phyloP scores from a whole-genome alignment of 305 asterid genomes.

The Rubia peregrina region DNA sequence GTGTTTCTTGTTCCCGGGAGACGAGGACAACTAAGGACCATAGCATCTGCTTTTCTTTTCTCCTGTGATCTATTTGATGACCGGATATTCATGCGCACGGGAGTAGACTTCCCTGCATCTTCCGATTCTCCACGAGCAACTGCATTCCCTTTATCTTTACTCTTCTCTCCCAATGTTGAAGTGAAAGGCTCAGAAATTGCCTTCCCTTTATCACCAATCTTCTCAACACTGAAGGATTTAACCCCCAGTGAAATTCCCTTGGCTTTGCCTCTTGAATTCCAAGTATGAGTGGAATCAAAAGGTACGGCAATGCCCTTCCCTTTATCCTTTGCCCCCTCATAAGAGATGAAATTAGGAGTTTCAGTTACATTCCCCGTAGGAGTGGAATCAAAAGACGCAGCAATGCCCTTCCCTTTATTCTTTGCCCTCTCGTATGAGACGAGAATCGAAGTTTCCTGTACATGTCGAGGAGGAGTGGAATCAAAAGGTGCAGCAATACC shows the following conservation, averaged over 20 bases:
- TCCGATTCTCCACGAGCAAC: slow-evolving; percentile 15
- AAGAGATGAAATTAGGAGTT: not conserved
- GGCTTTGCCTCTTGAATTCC: slow-evolving; percentile 24
- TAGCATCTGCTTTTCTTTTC: slow-evolving; percentile 29
- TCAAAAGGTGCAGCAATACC: slow-evolving; percentile 20
- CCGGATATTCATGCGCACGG: slow-evolving; percentile 16
- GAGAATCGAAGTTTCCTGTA: slow-evolving; percentile 5
- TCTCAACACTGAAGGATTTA: slow-evolving; percentile 20
- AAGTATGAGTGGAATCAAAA: slow-evolving; percentile 20
- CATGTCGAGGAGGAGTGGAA: slow-evolving; percentile 21
- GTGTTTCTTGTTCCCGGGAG: slow-evolving; percentile 29
- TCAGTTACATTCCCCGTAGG: slow-evolving; percentile 16
- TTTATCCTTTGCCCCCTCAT: slow-evolving; percentile 25
- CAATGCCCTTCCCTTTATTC: slow-evolving; percentile 23
- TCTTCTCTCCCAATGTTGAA: slow-evolving; percentile 19
- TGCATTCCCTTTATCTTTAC: slow-evolving; percentile 20
- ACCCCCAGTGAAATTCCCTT: slow-evolving; percentile 19
- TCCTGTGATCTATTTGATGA: slow-evolving; percentile 30
- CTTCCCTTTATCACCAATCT: slow-evolving; percentile 20
- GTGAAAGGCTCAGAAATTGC: slow-evolving; percentile 19
- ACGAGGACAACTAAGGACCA: slow-evolving; percentile 54
- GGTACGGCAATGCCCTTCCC: slow-evolving; percentile 19
- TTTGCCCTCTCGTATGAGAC: slow-evolving; percentile 20
- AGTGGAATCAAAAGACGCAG: slow-evolving; percentile 19
- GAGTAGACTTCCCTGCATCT: slow-evolving; percentile 27